These are phyloP conservation scores for Talaromyces albobiverticillius DNA, from an alignment of 2,329 filamentous ascomycete species.

Conservation along the genomic window DNA sequence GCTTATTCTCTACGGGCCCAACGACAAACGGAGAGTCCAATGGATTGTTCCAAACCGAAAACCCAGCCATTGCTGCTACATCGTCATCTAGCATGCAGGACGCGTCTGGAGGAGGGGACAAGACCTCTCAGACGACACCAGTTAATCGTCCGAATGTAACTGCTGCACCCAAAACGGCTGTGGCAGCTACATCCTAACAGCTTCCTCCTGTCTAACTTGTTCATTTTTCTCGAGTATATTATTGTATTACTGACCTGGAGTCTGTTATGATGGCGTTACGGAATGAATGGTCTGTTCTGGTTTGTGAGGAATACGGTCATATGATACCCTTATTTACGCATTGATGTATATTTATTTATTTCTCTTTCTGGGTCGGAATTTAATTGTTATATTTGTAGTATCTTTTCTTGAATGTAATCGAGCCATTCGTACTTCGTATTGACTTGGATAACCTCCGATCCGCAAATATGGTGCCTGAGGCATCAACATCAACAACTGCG, in stretches of 20 bases:
- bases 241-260: neutral
- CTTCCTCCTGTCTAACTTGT: neutral
- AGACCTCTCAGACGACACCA: slow-evolving; percentile 15
- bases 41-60: slow-evolving; percentile 33
- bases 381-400: neutral
- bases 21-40: slow-evolving; percentile 28
- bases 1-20: slow-evolving; percentile 43
- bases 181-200: slow-evolving; percentile 18
- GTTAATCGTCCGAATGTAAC: slow-evolving; percentile 11
- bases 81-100: slow-evolving; percentile 5
- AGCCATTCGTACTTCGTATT: too few species aligned
- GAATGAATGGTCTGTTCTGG: slow-evolving; percentile 8
- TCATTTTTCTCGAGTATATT: neutral
- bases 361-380: neutral
- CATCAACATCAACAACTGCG: slow-evolving; percentile 1
- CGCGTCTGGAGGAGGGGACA: slow-evolving; percentile 23
- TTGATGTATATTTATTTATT: slow-evolving; percentile 1
- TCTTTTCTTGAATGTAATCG: too few species aligned
- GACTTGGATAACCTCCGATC: too few species aligned
- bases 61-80: slow-evolving; percentile 19
- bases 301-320: slow-evolving; percentile 20
- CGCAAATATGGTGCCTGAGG: neutral
- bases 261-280: slow-evolving; percentile 10
- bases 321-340: slow-evolving; percentile 28
- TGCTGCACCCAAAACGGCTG: slow-evolving; percentile 19